Conservation (phyloP, 2,329 filamentous ascomycete genomes). For the Aureobasidium uvarum region DNA sequence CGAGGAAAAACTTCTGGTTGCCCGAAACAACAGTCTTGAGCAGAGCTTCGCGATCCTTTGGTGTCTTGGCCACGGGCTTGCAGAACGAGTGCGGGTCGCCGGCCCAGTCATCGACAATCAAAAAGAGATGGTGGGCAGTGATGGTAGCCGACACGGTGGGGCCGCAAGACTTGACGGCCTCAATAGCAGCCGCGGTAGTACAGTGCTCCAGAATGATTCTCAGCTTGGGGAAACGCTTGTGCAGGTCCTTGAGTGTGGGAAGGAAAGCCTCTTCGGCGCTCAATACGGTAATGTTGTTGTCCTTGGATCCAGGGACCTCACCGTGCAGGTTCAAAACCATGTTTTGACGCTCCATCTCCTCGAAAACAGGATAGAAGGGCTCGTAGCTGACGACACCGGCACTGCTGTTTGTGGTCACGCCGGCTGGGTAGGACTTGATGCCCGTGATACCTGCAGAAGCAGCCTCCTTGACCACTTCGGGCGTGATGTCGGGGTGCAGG, state of each 20-base stretch:
- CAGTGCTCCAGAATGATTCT: slow-evolving; percentile 75
- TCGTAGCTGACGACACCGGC: slow-evolving; percentile 69
- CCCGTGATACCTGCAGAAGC: slow-evolving; percentile 68
- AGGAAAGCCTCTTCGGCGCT: slow-evolving; percentile 76
- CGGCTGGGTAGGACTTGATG: slow-evolving; percentile 66
- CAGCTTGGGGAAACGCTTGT: slow-evolving; percentile 70
- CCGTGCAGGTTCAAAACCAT: slow-evolving; percentile 93
- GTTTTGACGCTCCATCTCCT: slow-evolving; percentile 81
- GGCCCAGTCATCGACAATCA: slow-evolving; percentile 73
- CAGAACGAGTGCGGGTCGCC: slow-evolving; percentile 75
- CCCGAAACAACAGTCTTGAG: slow-evolving; percentile 62
- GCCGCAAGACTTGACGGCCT: slow-evolving; percentile 73
- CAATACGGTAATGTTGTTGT: slow-evolving; percentile 47
- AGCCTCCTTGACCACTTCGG: slow-evolving; percentile 64
- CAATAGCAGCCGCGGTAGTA: slow-evolving; percentile 76
- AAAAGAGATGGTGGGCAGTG: slow-evolving; percentile 80
- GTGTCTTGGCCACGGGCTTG: slow-evolving; percentile 65
- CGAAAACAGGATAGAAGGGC: slow-evolving; percentile 74
- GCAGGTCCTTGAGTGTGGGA: slow-evolving; percentile 71
- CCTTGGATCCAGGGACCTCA: slow-evolving; percentile 64
- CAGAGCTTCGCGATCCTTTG: slow-evolving; percentile 69
- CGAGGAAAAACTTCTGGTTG: slow-evolving; percentile 69
- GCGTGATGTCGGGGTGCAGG: slow-evolving; percentile 50
- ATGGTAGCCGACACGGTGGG: slow-evolving; percentile 76
- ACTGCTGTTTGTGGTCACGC: slow-evolving; percentile 59